Evolutionary conservation across 208 protist species (phyloP).

Genomic region (Endotrypanum monterogeii): DNA sequence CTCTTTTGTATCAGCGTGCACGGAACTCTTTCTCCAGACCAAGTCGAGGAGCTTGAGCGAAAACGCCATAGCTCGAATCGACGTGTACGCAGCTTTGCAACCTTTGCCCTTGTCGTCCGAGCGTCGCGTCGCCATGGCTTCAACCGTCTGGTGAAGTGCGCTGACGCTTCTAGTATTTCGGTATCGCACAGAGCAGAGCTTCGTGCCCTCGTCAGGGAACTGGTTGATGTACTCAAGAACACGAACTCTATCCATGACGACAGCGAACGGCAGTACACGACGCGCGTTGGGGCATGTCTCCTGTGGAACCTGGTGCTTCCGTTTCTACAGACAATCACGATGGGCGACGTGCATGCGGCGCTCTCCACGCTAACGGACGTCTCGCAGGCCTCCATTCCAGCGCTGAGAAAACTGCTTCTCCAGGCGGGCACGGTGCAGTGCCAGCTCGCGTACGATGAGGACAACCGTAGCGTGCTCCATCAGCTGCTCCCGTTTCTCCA

Average conservation of each 20-base stretch:
- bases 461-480: conserved; percentile 48
- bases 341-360: conserved; percentile 20
- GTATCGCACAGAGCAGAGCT: conserved; percentile 33
- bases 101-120: conserved; percentile 32
- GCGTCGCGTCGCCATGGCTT: conserved; percentile 7
- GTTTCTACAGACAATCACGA: conserved; percentile 29
- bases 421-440: conserved; percentile 63
- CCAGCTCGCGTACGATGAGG: conserved; percentile 70
- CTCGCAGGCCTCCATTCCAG: conserved; percentile 10
- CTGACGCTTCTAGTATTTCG: conserved; percentile 57
- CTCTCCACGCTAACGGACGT: conserved; percentile 22
- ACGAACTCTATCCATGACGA: conserved; percentile 63
- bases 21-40: conserved; percentile 31
- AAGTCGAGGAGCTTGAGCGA: conserved; percentile 18
- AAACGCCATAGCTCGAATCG: conserved; percentile 30
- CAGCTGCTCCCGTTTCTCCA: conserved; percentile 22
- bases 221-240: conserved; percentile 64
- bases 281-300: conserved; percentile 61
- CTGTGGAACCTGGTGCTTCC: conserved; percentile 77
- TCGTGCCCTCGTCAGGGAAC: conserved; percentile 35
- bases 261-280: conserved; percentile 64
- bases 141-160: conserved; percentile 6
- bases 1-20: conserved; percentile 64
- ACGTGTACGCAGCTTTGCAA: conserved; percentile 50
- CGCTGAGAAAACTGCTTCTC: conserved; percentile 35